These are phyloP conservation scores for Ophiostoma piceae DNA, from an alignment of 2,329 filamentous ascomycete genomes.

Conservation along the genomic window DNA sequence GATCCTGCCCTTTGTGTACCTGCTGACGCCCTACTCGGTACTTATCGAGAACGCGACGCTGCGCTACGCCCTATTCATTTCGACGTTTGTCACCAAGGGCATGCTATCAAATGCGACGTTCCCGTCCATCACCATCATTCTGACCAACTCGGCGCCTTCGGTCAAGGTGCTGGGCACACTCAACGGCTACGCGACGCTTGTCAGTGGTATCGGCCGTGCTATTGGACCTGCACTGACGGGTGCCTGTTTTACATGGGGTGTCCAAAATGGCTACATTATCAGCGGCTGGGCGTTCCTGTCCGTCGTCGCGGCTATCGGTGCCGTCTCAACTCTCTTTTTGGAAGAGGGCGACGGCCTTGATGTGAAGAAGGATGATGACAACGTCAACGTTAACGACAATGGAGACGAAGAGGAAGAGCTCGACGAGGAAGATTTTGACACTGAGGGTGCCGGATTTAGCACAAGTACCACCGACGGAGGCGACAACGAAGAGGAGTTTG, in stretches of 20 bases:
- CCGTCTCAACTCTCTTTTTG: constrained; percentile 68
- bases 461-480: constrained; percentile 10
- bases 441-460: not conserved
- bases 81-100: constrained; percentile 68
- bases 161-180: constrained; percentile 76
- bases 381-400: constrained; percentile 34
- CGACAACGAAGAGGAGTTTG: constrained; percentile 17
- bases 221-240: constrained; percentile 71
- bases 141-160: constrained; percentile 79
- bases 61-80: constrained; percentile 60
- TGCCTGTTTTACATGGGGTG: constrained; percentile 67
- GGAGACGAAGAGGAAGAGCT: constrained; percentile 27
- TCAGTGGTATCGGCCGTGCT: constrained; percentile 74
- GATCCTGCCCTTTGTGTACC: constrained; percentile 68
- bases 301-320: constrained; percentile 57
- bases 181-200: constrained; percentile 83
- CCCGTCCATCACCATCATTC: constrained; percentile 80
- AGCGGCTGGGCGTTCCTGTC: constrained; percentile 78
- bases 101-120: constrained; percentile 77
- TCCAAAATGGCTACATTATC: constrained; percentile 69
- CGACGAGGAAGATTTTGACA: constrained; percentile 12
- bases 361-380: constrained; percentile 41
- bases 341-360: constrained; percentile 61
- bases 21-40: constrained; percentile 75
- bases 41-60: constrained; percentile 46